Percentiles rank a stretch among this genome's conserved stretches.
phyloP scores from a whole-genome alignment of 106 monocot genomes.

The Xerophyta viscosa region DNA sequence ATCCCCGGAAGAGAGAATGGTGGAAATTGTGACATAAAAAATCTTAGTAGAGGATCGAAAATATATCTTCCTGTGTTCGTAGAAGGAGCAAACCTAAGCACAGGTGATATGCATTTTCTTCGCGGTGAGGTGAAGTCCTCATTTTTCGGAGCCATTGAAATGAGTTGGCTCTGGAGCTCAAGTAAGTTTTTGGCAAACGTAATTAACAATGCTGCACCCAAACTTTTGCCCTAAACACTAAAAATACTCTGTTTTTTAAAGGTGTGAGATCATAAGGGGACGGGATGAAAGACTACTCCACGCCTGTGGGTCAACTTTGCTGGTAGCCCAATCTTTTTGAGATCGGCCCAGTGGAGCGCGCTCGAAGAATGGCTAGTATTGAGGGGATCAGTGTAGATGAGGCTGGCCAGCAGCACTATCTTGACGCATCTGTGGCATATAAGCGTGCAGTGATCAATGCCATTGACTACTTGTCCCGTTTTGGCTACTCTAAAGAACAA shows the following conservation, averaged over 20 bases:
- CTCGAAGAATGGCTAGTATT: slow-evolving; percentile 89
- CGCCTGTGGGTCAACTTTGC: slow-evolving; percentile 72
- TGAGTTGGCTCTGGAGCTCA: slow-evolving; percentile 92
- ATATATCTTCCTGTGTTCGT: too few species aligned
- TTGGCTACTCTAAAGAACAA: slow-evolving; percentile 86
- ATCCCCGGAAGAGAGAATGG: too few species aligned
- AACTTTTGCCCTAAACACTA: too few species aligned
- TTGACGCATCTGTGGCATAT: slow-evolving; percentile 74
- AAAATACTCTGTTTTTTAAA: too few species aligned
- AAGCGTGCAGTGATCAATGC: slow-evolving; percentile 80
- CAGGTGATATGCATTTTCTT: slow-evolving; percentile 93
- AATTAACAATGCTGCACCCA: too few species aligned
- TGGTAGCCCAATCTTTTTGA: slow-evolving; percentile 93
- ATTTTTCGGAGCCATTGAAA: slow-evolving; percentile 90
- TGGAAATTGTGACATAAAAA: too few species aligned
- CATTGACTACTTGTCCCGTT: slow-evolving; percentile 67
- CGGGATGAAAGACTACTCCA: slow-evolving; percentile 81
- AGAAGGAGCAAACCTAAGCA: slow-evolving; percentile 77
- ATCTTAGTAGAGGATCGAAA: too few species aligned
- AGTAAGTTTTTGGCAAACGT: too few species aligned
- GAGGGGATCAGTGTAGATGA: too few species aligned
- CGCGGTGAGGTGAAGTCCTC: slow-evolving; percentile 88
- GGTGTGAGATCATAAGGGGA: slow-evolving; percentile 71
- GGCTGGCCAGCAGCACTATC: too few species aligned
- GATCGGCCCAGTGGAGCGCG: slow-evolving; percentile 80